Base-by-base conservation (phyloP, 768 basidiomycete genomes). In the Xerocomus spinulosus region DNA sequence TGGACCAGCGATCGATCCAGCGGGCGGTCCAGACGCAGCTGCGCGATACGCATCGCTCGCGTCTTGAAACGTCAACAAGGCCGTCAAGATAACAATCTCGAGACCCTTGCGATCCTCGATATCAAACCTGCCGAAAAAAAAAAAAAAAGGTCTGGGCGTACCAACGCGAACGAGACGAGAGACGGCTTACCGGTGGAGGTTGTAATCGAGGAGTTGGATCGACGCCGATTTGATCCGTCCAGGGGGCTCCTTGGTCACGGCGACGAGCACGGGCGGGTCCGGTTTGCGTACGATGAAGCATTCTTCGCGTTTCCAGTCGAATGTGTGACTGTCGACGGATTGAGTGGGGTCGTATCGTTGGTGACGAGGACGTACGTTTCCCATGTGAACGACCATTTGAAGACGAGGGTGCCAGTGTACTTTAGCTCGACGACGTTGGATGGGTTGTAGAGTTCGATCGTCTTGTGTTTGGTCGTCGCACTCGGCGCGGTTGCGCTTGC, bases 231-330 rank as follows among this genome's bases (percentile, higher is more conserved):
- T 84, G 37, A 84, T 70, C 20, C 79, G 73, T 7, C 85, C 83
- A 2, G 81, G 71, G 2, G 81, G 77, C 50, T 90, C 90, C 58
- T 84, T 89, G 3, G 87, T 89, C 24, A 90, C 74, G 0, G 87
- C 88, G 12, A 92, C 83, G 9, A 91, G 77, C 2, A 92, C 88
- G 35, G 90, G 85, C 6, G 90, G 90, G 54, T 92, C 90, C 9
- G 89, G 90, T 61, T 91, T 91, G 18, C 89, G 80, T 35, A 91
- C 64, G 66, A 92, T 79, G 65, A 76, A 91, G 66, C 88, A 91
- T 55, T 85, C 84, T 60, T 90, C 87, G 36, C 85, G 77, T 59
- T 81, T 86, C 89, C 90, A 92, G 59, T 91, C 89, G 52, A 88
- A 90, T 35, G 85, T 80, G 51, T 92, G 84, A 30, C 89, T 92